Evolutionary conservation across 257 asterid genomes (phyloP), one percentile per base, ranked within the genome.

Genomic region (Capsicum pubescens): DNA sequence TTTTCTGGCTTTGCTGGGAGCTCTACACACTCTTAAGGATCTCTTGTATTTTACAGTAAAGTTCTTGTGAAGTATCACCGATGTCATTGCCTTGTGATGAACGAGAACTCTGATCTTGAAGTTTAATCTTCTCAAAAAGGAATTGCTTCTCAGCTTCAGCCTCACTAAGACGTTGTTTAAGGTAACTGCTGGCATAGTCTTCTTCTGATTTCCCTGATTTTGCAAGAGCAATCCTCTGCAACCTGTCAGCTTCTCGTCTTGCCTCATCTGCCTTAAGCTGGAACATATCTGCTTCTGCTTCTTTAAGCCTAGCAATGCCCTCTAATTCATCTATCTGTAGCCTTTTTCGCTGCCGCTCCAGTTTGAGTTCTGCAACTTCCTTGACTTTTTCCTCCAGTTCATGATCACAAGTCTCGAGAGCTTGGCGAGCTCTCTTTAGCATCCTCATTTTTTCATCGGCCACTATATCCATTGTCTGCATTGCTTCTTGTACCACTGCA

Each of bases 91-190:
- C 89, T 89, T 91, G 93, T 8, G 93, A 86, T 2, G 92, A 85
- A 77, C 97, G 89, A 0, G 95, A 88, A 85, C 64, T 39, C 21
- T 94, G 91, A 83, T 94, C 98, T 81, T 95, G 97, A 83, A 95
- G 95, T 91, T 94, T 95, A 39, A 95, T 90, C 86, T 94, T 95
- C 90, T 95, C 98, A 19, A 94, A 92, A 82, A 95, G 60, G 85
- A 91, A 93, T 84, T 94, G 98, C 83, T 90, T 95, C 95, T 95
- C 99, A 16, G 97, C 97, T 90, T 95, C 99, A 8, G 99, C 99
- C 87, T 95, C 99, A 3, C 90, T 97, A 88, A 95, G 84, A 54
- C 98, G 91, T 83, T 94, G 99, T 87, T 95, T 93, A 52, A 95
- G 94, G 84, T 95, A 95, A 84, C 96, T 88, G 86, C 98, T 94